Evolutionary conservation across 2,329 filamentous ascomycete genomes (phyloP).

Genomic region (Kalmusia sp.): DNA sequence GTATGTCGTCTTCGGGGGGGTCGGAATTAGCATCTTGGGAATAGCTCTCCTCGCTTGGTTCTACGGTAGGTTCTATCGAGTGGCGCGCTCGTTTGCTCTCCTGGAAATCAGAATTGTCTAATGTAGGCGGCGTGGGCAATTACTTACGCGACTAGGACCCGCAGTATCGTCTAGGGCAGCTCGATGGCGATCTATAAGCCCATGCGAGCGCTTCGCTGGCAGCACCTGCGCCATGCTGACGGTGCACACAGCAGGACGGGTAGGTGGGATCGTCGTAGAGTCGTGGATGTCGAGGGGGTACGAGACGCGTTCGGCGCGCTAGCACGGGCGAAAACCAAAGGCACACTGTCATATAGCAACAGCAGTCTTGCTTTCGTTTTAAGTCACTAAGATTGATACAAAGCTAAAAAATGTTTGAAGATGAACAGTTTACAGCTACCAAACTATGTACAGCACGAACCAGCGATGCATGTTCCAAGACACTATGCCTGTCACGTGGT

Average conservation of each 20-base stretch:
- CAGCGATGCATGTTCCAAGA: no score
- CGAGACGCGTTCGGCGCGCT: background rate
- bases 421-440: no score
- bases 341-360: no score
- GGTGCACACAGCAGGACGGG: background rate
- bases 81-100: slow-evolving; percentile 41
- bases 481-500: background rate
- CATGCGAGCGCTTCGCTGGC: slow-evolving; percentile 41
- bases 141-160: slow-evolving; percentile 27
- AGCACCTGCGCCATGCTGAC: slow-evolving; percentile 35
- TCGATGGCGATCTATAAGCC: slow-evolving; percentile 21
- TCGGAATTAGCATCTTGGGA: slow-evolving; percentile 19
- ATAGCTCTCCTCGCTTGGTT: slow-evolving; percentile 27
- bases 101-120: slow-evolving; percentile 16
- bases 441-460: no score
- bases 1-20: slow-evolving; percentile 22
- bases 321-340: no score
- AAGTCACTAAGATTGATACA: no score
- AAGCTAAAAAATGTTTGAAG: no score
- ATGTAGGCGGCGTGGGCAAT: background rate
- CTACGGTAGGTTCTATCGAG: slow-evolving; percentile 24
- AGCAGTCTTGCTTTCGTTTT: no score
- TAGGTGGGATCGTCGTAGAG: no score
- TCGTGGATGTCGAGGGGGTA: background rate
- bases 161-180: slow-evolving; percentile 15